Base-by-base conservation (phyloP, 305 asterid genomes). In the Solanum chacoense region DNA sequence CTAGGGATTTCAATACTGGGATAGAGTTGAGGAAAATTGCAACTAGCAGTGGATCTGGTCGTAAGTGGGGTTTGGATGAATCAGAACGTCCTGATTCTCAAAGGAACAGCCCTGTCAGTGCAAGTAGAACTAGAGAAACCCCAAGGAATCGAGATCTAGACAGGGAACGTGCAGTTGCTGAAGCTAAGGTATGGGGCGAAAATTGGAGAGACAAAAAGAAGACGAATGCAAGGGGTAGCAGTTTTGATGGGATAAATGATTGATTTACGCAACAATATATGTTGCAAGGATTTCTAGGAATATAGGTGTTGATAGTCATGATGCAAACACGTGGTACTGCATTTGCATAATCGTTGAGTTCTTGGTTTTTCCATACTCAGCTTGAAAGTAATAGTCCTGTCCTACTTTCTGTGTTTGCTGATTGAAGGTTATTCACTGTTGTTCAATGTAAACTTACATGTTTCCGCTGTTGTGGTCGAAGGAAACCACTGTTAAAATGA, bases 111-210 rank as follows among this genome's bases (percentile, higher is more conserved):
- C 99, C 99, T 2, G 87, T 87, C 24, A 94, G 95, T 87, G 95
- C 96, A 3, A 96, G 97, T 84, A 91, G 96, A 76, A 90, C 90
- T 8, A 91, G 95, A 87, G 98, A 92, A 40, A 92, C 95, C 37
- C 94, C 91, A 16, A 95, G 93, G 93, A 95, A 94, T 81, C 92
- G 97, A 31, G 99, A 94, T 89, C 73, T 95, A 36, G 98, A 97
- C 69, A 92, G 99, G 84, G 99, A 97, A 87, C 95, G 98, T 0
- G 98, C 96, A 2, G 99, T 97, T 87, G 99, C 99, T 1, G 93
- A 94, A 92, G 99, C 99, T 0, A 97, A 94, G 90, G 98, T 97
- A 35, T 97, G 99, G 99, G 99, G 99, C 0, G 98, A 95, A 92
- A 95, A 94, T 87, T 94, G 95, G 98, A 94, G 99, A 88, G 99